These are phyloP conservation scores for Cutaneotrichosporon sp. DNA, from an alignment of 1,284 basidiomycete species.

Conservation along the genomic window DNA sequence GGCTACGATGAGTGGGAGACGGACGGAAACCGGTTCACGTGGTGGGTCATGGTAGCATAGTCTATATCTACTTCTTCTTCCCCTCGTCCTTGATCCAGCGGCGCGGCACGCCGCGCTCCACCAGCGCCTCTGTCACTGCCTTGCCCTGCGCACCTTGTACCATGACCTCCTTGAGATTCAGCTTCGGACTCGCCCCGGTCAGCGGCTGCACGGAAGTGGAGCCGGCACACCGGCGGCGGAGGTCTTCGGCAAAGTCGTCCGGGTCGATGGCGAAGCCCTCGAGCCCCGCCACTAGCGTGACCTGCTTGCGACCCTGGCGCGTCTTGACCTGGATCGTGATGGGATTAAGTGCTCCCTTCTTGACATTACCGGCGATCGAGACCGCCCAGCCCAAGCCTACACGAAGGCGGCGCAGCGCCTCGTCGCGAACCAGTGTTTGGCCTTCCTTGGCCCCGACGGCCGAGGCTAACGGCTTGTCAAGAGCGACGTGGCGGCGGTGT, in stretches of 20 bases:
- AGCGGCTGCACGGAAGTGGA: constrained; percentile 61
- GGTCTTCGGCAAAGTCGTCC: constrained; percentile 73
- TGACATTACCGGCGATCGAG: constrained; percentile 41
- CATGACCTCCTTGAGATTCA: constrained; percentile 62
- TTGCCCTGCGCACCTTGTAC: constrained; percentile 78
- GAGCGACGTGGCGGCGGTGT: constrained; percentile 68
- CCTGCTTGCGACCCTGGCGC: constrained; percentile 71
- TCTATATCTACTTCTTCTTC: constrained; percentile 20
- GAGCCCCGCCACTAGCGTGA: constrained; percentile 72
- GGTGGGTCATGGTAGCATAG: background rate
- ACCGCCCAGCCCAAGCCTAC: constrained; percentile 40
- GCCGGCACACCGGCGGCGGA: constrained; percentile 71
- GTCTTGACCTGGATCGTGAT: constrained; percentile 68
- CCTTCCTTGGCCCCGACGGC: constrained; percentile 52
- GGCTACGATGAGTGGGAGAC: background rate
- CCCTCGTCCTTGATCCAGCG: constrained; percentile 66
- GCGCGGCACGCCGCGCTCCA: constrained; percentile 70
- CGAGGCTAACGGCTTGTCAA: constrained; percentile 60
- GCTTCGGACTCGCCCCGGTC: constrained; percentile 46
- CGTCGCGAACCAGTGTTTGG: constrained; percentile 70
- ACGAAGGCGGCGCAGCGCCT: constrained; percentile 56
- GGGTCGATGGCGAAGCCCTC: constrained; percentile 70
- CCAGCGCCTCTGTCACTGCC: constrained; percentile 64
- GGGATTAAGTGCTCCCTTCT: constrained; percentile 69
- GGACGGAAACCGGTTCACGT: background rate